Conservation (phyloP, 495 filamentous ascomycete genomes). For the Trypethelium eluteriae region DNA sequence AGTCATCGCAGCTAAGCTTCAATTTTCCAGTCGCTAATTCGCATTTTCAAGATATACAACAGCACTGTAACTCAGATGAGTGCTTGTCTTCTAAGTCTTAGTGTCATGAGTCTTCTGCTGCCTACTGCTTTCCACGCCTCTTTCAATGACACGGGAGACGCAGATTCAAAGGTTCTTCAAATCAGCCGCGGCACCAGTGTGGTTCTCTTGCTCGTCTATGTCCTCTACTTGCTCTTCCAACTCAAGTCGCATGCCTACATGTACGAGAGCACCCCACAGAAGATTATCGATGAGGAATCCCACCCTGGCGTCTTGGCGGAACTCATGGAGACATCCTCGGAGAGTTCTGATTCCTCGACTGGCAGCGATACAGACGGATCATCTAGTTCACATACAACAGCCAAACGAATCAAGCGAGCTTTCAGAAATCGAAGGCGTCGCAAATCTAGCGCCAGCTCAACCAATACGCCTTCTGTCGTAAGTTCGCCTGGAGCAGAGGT, state of each 20-base stretch:
- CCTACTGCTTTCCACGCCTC: constrained; percentile 91
- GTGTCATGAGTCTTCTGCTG: constrained; percentile 75
- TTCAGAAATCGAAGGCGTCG: constrained; percentile 59
- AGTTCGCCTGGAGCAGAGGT: constrained; percentile 39
- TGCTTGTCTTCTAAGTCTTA: constrained; percentile 80
- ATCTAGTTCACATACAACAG: constrained; percentile 62
- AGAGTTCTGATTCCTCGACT: constrained; percentile 47
- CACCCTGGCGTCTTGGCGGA: constrained; percentile 76
- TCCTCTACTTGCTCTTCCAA: constrained; percentile 82
- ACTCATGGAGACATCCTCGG: constrained; percentile 58
- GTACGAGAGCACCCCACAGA: constrained; percentile 82
- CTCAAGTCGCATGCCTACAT: constrained; percentile 86
- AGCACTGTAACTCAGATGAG: constrained; percentile 94
- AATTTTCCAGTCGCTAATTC: not conserved
- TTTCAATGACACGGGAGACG: constrained; percentile 53
- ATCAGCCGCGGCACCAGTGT: constrained; percentile 87
- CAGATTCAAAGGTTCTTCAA: constrained; percentile 63
- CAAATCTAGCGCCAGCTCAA: constrained; percentile 66
- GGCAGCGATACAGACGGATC: constrained; percentile 57
- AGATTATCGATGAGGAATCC: constrained; percentile 80
- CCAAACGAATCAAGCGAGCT: constrained; percentile 63
- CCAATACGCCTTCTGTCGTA: constrained; percentile 44
- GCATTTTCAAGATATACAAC: constrained; percentile 65
- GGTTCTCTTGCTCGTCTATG: constrained; percentile 76
- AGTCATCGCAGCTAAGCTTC: not conserved